A percentile compares a stretch with the other conserved stretches of the same genome.
These are phyloP conservation scores for Cercophora samala DNA, from an alignment of 495 filamentous ascomycete species.

Conservation along the genomic window DNA sequence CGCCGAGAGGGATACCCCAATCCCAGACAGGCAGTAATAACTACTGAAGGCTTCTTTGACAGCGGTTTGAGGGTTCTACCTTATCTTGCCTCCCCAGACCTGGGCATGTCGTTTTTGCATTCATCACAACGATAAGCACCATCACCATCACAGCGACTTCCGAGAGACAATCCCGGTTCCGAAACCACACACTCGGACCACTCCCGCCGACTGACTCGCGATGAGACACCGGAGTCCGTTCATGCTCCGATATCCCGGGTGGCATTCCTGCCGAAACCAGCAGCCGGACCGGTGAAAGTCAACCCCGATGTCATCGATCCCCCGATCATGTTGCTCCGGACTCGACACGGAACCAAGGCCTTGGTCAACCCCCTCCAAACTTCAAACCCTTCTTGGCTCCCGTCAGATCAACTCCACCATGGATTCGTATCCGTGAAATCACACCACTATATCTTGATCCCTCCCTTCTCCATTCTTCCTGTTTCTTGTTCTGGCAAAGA, in stretches of 20 bases:
- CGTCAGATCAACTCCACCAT: neutral
- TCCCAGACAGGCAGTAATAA: no score
- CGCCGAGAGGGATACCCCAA: no score
- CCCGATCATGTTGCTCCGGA: neutral
- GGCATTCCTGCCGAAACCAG: neutral
- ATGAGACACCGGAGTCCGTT: neutral
- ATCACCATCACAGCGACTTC: neutral
- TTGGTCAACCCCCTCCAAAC: neutral
- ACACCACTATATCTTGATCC: neutral
- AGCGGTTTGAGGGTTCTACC: no score
- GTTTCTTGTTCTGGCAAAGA: neutral
- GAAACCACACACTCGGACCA: neutral
- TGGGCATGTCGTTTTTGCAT: no score
- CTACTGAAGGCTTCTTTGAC: no score
- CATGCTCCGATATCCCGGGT: neutral
- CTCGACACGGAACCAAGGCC: neutral
- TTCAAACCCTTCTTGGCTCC: neutral
- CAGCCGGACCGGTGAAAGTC: neutral
- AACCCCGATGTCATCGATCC: neutral
- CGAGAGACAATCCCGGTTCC: neutral
- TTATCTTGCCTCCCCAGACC: no score
- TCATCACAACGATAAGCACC: neutral
- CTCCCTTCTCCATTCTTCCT: neutral
- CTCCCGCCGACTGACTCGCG: neutral
- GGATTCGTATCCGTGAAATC: neutral